Evolutionary conservation across 208 protist species (phyloP).

Genomic region (Trypanosoma cruzi): DNA sequence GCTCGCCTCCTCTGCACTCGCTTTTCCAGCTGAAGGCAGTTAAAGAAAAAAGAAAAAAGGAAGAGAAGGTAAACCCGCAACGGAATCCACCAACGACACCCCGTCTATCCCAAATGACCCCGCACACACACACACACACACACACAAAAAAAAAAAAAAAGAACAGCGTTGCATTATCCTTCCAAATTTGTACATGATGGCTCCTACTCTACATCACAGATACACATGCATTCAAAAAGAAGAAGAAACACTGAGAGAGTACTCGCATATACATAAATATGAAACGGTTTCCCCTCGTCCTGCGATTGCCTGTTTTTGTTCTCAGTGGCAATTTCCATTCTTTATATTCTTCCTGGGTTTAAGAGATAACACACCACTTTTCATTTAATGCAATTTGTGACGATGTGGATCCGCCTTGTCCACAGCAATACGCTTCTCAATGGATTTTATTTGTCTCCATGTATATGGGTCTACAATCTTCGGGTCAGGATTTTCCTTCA

Average conservation of each 20-base stretch:
- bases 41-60: not conserved
- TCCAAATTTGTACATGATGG: not conserved
- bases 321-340: not conserved
- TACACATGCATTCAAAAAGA: constrained; percentile 4
- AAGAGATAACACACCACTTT: not conserved
- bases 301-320: not conserved
- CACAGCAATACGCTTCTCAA: constrained; percentile 54
- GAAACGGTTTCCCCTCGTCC: not conserved
- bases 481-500: constrained; percentile 23
- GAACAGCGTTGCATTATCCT: not conserved
- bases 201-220: not conserved
- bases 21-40: too few species aligned
- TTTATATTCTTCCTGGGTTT: not conserved
- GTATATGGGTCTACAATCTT: constrained; percentile 21
- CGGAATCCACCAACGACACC: not conserved
- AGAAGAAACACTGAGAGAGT: not conserved
- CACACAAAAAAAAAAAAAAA: not conserved
- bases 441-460: constrained; percentile 41
- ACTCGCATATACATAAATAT: not conserved
- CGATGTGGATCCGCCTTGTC: constrained; percentile 79
- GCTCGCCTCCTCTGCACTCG: too few species aligned
- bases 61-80: not conserved
- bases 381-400: constrained; percentile 51
- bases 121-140: not conserved
- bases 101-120: not conserved